Base-by-base conservation (phyloP, 2,329 filamentous ascomycete species). In the Allantophomopsis lycopodina region DNA sequence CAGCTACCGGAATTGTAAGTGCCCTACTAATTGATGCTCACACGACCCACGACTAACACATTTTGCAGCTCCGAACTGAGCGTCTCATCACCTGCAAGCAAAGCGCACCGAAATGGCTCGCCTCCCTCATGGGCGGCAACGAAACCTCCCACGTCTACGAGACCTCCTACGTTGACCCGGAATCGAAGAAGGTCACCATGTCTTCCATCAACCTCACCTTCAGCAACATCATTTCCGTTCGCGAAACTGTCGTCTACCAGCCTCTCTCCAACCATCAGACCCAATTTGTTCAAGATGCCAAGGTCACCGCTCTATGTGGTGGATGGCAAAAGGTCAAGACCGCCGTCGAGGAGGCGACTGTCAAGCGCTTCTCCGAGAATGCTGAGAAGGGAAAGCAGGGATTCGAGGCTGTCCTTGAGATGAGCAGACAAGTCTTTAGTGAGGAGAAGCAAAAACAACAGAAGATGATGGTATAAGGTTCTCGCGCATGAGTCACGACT, bases 321-420 rank as follows among this genome's bases (percentile, higher is more conserved):
- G 91, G 91, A 45, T 98, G 91, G 88, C 85, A 95, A 64, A 86
- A 87, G 57, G 87, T 96, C 58, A 91, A 86, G 69, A 94, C 91
- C 63, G 85, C 80, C 58, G 93, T 98, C 52, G 91, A 98, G 66
- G 87, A 96, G 52, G 79, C 84, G 39, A 83, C 87, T 33, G 82
- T 96, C 35, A 83, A 82, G 48, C 70, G 86, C 40, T 98, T 98
- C 66, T 74, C 77, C 50, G 86, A 98, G 61, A 98, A 98, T 55
- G 89, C 91, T 17, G 69, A 71, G 50, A 88, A 85, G 63, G 91
- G 91, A 47, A 79, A 83, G 47, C 88, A 96, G 61, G 91, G 91
- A 2, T 98, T 98, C 57, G 91, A 98, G 66, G 76, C 81, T 46
- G 91, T 98, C 7, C 71, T 98, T 23, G 84, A 86, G 57, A 94